Evolutionary conservation across 2,329 filamentous ascomycete species (phyloP).

Genomic region (Trichoderma citrinoviride): DNA sequence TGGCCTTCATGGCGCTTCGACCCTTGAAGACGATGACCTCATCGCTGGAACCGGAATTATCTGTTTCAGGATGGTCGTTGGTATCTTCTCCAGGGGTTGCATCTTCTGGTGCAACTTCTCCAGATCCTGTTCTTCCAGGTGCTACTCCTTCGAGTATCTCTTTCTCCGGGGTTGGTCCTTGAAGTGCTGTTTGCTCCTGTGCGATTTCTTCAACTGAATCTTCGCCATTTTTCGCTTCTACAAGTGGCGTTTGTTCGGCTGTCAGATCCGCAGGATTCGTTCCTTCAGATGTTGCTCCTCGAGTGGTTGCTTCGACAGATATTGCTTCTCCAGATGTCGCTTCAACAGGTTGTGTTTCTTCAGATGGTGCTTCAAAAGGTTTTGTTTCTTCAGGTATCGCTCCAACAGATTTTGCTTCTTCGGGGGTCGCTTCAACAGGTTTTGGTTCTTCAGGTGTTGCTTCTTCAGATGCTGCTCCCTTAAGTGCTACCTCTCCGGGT

Average conservation of each 20-base stretch:
- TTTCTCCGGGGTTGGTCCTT: neutral
- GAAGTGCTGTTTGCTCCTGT: neutral
- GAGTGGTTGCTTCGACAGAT: neutral
- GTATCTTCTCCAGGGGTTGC: conserved; percentile 19
- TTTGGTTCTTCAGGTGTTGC: neutral
- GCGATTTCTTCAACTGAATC: neutral
- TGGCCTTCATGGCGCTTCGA: conserved; percentile 39
- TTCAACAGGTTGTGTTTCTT: too few relatives aligned
- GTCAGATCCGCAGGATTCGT: neutral
- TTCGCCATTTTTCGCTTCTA: too few relatives aligned
- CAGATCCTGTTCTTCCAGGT: neutral
- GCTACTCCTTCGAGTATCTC: conserved; percentile 23
- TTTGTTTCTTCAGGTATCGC: conserved; percentile 22
- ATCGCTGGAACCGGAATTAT: conserved; percentile 52
- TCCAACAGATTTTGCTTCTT: conserved; percentile 14
- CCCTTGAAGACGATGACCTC: conserved; percentile 68
- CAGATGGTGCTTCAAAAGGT: neutral
- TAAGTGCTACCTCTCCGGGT: neutral
- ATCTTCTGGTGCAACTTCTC: neutral
- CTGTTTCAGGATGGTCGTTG: neutral
- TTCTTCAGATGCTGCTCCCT: neutral
- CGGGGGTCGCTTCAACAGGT: conserved; percentile 3
- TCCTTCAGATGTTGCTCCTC: neutral
- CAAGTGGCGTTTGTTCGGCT: neutral
- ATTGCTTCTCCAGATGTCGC: neutral